phyloP scores from a whole-genome alignment of 2,329 filamentous ascomycete genomes.

The Fusarium chaquense region DNA sequence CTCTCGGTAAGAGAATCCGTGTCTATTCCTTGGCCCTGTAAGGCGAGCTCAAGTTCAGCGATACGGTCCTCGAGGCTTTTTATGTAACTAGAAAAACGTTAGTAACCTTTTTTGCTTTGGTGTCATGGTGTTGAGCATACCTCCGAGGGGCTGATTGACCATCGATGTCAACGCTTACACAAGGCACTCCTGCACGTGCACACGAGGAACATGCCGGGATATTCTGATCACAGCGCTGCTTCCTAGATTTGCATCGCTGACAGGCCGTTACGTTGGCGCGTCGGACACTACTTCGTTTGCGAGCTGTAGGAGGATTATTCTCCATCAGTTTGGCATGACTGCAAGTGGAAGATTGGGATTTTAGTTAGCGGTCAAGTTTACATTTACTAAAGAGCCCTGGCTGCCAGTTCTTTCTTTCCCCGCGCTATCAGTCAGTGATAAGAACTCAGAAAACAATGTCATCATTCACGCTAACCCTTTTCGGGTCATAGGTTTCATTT shows the following conservation, averaged over 20 bases:
- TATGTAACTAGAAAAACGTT: constrained; percentile 35
- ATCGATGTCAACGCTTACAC: constrained; percentile 38
- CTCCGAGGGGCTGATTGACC: constrained; percentile 31
- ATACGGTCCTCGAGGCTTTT: constrained; percentile 46
- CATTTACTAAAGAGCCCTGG: not conserved
- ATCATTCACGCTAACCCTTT: not conserved
- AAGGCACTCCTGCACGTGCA: constrained; percentile 24
- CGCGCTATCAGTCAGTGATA: not conserved
- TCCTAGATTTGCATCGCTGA: constrained; percentile 35
- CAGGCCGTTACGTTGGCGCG: constrained; percentile 43
- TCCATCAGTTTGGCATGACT: constrained; percentile 6
- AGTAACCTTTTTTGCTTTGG: fast-evolving
- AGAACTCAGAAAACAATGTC: not conserved
- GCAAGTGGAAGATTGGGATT: not conserved
- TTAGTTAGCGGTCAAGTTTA: not conserved
- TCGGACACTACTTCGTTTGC: constrained; percentile 30
- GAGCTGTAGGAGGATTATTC: not conserved
- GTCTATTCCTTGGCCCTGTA: constrained; percentile 18
- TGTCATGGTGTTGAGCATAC: not conserved
- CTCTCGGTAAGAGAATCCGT: not conserved
- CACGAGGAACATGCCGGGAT: constrained; percentile 41
- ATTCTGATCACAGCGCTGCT: constrained; percentile 42
- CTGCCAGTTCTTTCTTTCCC: not conserved
- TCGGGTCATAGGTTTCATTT: not conserved
- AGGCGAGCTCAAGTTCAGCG: constrained; percentile 38